Evolutionary conservation across 345 rosid genomes (phyloP), one percentile per base, ranked within the genome.

Genomic region (Hirschfeldia incana): DNA sequence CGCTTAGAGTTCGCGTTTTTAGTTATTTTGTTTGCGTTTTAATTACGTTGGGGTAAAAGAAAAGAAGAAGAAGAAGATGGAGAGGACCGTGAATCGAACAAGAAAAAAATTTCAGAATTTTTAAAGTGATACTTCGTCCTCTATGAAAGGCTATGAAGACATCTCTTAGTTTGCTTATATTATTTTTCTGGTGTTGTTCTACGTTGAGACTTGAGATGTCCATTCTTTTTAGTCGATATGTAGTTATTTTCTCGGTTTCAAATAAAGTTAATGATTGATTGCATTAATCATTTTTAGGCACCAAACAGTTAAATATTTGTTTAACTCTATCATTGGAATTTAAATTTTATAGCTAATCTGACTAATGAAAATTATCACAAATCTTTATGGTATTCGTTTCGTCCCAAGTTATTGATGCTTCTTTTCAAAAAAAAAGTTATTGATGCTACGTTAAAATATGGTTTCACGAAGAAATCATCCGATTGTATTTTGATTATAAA

Each of bases 181-280:
- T 39, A 6, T 12, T 15, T 53, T n/a, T 59, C 2, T 4, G 39
- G 26, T 71, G 30, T 55, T 11, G 46, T 72, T 72, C 1, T 53
- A 55, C 67, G 61, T 65, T 44, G 68, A 72, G 21, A 78, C 62
- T 51, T 73, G 77, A 58, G 82, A 58, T 78, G 69, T 67, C n/a
- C 69, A 67, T 73, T 78, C 63, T 32, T 72, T 76, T 58, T 44
- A 32, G 59, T 8, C 55, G 44, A 39, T 66, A 65, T 58, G 67
- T 57, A 17, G 55, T 12, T 32, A n/a, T 53, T 66, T 15, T 59
- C 64, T 32, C 27, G 27, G 73, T 59, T 58, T 12, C n/a, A 65
- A 73, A 67, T 73, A 73, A 73, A 73, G 26, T 44, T 59, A 15
- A 15, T 58, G 73, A 66, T 39, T 72, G 17, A 58, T 72, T 44